Conservation (phyloP, 169 alveolate genomes). For the Plasmodium relictum region DNA sequence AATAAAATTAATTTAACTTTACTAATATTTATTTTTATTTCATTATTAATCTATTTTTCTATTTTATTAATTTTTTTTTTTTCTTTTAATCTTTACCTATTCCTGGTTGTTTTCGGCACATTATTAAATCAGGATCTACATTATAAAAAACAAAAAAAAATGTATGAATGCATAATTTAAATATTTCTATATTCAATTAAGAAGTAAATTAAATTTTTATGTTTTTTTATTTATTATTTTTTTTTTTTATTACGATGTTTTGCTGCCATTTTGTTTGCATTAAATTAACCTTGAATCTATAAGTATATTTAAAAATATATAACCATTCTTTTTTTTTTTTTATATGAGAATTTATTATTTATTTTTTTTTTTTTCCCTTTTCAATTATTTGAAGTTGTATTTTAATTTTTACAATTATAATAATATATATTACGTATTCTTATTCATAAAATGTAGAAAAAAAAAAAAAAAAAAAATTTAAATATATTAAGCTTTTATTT, state of each 20-base stretch:
- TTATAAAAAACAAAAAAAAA: not conserved
- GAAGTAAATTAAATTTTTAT: not conserved
- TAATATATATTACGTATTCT: not conserved
- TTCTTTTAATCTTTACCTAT: constrained; percentile 84
- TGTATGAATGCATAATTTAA: not conserved
- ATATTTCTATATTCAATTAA: not conserved
- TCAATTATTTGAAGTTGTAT: not conserved
- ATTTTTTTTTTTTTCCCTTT: not conserved
- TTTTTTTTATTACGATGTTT: constrained; percentile 25
- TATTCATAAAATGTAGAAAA: no score
- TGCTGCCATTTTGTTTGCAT: constrained; percentile 18
- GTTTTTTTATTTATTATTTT: not conserved
- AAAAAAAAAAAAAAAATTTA: no score
- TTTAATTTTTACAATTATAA: not conserved
- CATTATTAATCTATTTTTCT: not conserved
- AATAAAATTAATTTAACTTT: not conserved
- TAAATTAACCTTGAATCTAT: not conserved
- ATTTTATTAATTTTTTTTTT: not conserved
- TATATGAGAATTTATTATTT: no score
- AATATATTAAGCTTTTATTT: no score
- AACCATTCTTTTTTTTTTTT: no score
- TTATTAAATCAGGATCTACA: constrained; percentile 95
- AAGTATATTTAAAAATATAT: not conserved
- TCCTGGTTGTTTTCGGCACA: constrained; percentile 99
- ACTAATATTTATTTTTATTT: not conserved